These are phyloP conservation scores for Pseudoneurospora amorphoporcata DNA, from an alignment of 495 filamentous ascomycete genomes.

Conservation along the genomic window DNA sequence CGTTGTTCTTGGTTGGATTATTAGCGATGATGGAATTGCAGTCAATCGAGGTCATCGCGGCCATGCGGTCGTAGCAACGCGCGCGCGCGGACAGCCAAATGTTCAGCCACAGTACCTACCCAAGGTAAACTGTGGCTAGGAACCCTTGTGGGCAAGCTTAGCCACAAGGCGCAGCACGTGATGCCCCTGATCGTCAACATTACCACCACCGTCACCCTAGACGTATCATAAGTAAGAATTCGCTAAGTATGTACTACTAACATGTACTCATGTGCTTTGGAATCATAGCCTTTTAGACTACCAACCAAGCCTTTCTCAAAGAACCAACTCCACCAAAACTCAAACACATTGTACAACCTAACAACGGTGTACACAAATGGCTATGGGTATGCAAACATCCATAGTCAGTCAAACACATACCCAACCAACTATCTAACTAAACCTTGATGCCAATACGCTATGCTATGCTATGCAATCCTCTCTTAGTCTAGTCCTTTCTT, in stretches of 20 bases:
- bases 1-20: background rate
- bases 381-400: background rate
- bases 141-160: background rate
- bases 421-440: too few species aligned
- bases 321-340: background rate
- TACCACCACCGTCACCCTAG: background rate
- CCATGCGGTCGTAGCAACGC: background rate
- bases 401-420: background rate
- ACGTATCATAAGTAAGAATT: background rate
- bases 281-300: too few species aligned
- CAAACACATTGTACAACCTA: background rate
- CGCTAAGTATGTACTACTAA: background rate
- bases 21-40: background rate
- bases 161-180: background rate
- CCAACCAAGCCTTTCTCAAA: too few species aligned
- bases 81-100: background rate
- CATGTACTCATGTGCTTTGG: background rate
- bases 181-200: background rate
- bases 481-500: background rate
- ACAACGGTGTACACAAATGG: background rate
- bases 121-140: background rate
- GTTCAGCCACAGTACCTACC: background rate
- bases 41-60: background rate
- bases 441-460: background rate
- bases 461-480: background rate